A percentile compares a stretch with the other conserved stretches of the same genome.
Evolutionary conservation across 139 green algal species (phyloP).

Genomic region (Chlamydomonas schloesseri): DNA sequence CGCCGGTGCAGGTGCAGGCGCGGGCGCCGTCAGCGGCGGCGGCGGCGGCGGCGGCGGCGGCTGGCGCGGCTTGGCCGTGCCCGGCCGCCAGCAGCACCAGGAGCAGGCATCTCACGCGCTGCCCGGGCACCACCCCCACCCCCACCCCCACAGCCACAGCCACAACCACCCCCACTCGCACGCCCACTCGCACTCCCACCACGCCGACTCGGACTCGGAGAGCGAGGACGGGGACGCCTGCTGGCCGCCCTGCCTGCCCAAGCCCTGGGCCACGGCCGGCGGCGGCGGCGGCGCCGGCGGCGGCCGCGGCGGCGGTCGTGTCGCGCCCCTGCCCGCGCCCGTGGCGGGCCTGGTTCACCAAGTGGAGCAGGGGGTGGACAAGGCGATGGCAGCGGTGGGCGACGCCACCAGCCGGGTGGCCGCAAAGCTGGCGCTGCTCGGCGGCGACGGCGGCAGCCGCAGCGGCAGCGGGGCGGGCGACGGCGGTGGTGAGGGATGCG

Average conservation of each 20-base stretch:
- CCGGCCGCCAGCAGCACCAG: no score
- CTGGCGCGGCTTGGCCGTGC: no score
- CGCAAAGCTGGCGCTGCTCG: neutral
- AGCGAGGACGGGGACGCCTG: neutral
- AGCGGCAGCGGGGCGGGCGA: neutral
- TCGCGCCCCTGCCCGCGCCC: constrained; percentile 10
- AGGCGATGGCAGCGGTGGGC: neutral
- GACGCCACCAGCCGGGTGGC: neutral
- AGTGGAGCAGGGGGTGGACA: neutral
- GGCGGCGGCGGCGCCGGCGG: neutral
- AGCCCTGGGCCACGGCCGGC: constrained; percentile 1
- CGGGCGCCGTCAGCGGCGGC: neutral
- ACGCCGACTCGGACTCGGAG: neutral
- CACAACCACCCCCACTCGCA: neutral
- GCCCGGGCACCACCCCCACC: neutral
- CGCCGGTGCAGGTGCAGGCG: no score
- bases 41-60: neutral
- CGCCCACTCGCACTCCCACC: neutral
- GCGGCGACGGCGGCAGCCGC: neutral
- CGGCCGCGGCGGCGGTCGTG: neutral
- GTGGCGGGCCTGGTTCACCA: neutral
- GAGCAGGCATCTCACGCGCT: no score
- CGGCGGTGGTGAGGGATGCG: no score
- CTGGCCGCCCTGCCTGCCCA: constrained; percentile 36
- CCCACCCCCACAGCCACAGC: neutral